Evolutionary conservation across 2,329 filamentous ascomycete genomes (phyloP), one percentile per base, ranked within the genome.

Genomic region (Trichoderma oligosporum): DNA sequence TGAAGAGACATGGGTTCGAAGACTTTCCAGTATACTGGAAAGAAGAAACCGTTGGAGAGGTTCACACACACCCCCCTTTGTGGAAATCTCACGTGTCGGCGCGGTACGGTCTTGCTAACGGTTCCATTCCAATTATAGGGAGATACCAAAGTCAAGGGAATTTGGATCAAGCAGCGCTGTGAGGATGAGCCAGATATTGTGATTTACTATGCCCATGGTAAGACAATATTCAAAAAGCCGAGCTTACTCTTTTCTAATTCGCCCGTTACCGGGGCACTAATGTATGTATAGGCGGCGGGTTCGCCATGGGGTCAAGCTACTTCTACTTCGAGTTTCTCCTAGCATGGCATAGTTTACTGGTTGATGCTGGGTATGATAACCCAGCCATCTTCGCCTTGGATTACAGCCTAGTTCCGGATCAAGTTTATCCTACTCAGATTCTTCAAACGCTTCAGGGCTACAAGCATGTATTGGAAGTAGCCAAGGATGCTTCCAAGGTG

Each of bases 311-410:
- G 3, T 91, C 88, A 11, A 78, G 81, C 16, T 88, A 88, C 73
- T 95, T 95, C 70, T 95, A 95, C 69, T 81, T 92, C 33, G 91
- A 95, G 66, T 94, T 93, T 63, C 77, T 95, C 2, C 75, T 93
- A 54, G 82, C 84, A 7, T 91, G 87, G 86, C 74, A 89, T 11
- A 76, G 79, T 41, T 73, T 91, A 16, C 77, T 95, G 36, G 78
- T 82, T 56, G 73, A 80, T 51, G 75, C 78, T 16, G 87, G 87
- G 1, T 93, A 87, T 69, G 69, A 74, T 8, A 94, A 92, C 66
- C 90, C 90, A 0, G 87, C 88, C 20, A 80, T 94, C 3, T 91
- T 94, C 66, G 84, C 87, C 1, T 76, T 94, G 4, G 89, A 94
- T 59, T 94, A 94, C 68, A 90, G 86, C 0, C 77, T 95, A 1